These are phyloP conservation scores for Calonectria fujianensis DNA, from an alignment of 2,329 filamentous ascomycete species.

Conservation along the genomic window DNA sequence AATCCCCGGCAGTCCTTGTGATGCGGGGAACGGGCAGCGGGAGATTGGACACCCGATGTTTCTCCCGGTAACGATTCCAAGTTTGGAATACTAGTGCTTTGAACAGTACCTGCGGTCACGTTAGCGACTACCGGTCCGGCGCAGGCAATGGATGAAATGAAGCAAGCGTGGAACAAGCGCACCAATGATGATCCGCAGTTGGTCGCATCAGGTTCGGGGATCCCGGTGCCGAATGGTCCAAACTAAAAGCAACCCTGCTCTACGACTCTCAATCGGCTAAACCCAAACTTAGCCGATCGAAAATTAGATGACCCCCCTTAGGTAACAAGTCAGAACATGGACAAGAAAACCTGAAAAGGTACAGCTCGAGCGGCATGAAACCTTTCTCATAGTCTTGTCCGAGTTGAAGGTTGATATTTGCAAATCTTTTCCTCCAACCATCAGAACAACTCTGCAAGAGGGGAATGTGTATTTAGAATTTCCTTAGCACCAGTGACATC, in stretches of 20 bases:
- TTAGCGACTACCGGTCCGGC: background rate
- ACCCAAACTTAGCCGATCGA: background rate
- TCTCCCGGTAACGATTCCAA: background rate
- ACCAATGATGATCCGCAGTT: background rate
- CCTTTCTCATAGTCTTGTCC: background rate
- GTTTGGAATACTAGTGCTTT: background rate
- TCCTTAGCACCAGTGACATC: too few species aligned
- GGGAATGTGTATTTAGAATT: too few species aligned
- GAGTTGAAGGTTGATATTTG: background rate
- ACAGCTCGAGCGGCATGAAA: background rate
- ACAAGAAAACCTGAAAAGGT: background rate
- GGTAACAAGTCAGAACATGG: background rate
- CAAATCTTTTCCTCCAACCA: background rate
- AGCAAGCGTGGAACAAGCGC: conserved; percentile 5
- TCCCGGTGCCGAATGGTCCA: conserved; percentile 2
- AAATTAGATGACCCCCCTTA: too few species aligned
- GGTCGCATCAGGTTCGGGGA: background rate
- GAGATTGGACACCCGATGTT: conserved; percentile 17
- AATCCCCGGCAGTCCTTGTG: background rate
- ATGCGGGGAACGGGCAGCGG: conserved; percentile 28
- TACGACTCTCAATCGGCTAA: background rate
- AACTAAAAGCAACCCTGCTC: background rate
- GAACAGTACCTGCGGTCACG: background rate
- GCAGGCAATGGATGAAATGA: background rate
- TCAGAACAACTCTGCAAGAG: background rate